phyloP scores from a whole-genome alignment of 2,329 filamentous ascomycete genomes.

The Fonsecaea pedrosoi region DNA sequence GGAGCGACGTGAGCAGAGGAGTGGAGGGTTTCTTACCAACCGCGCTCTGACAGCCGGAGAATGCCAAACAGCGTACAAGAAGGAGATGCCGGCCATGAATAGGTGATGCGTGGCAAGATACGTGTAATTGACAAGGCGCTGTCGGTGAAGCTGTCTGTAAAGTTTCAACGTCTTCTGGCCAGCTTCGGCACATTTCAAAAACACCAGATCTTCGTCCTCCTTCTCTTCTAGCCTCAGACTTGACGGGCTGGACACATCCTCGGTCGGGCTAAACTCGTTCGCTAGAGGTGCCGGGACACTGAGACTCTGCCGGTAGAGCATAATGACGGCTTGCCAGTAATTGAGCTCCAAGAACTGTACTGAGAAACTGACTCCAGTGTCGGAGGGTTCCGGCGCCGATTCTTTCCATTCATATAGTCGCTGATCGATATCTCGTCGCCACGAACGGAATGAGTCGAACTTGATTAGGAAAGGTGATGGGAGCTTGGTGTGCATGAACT shows the following conservation, averaged over 20 bases:
- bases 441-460: constrained; percentile 84
- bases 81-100: constrained; percentile 96
- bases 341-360: constrained; percentile 91
- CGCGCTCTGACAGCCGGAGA: constrained; percentile 85
- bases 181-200: constrained; percentile 92
- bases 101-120: constrained; percentile 94
- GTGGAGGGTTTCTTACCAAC: constrained; percentile 65
- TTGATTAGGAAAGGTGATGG: constrained; percentile 83
- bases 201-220: constrained; percentile 87
- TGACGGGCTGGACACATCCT: constrained; percentile 64
- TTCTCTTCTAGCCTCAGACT: constrained; percentile 53
- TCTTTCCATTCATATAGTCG: constrained; percentile 86
- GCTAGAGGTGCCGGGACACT: constrained; percentile 85
- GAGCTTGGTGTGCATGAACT: constrained; percentile 77
- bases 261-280: constrained; percentile 70
- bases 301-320: constrained; percentile 91
- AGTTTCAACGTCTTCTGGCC: constrained; percentile 90
- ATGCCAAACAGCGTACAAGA: constrained; percentile 97
- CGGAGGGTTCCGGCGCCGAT: constrained; percentile 74
- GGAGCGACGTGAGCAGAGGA: not conserved
- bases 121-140: constrained; percentile 92
- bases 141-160: constrained; percentile 86
- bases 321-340: constrained; percentile 96
- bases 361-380: constrained; percentile 88
- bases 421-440: constrained; percentile 85